A percentile compares a stretch with the other conserved stretches of the same genome.
phyloP scores from a whole-genome alignment of 345 rosid species.

The Heritiera littoralis region DNA sequence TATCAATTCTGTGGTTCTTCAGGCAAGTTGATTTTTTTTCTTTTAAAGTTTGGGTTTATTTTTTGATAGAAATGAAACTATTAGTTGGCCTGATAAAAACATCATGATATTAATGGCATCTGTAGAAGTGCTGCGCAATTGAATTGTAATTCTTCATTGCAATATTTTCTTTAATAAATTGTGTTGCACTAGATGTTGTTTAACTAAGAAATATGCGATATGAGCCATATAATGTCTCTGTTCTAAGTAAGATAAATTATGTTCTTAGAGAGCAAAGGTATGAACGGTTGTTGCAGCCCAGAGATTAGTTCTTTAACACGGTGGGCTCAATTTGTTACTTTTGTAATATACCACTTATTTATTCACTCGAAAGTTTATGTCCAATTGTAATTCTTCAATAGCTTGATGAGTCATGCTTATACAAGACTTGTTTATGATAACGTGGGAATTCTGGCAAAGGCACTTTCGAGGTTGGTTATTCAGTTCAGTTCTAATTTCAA shows the following conservation, averaged over 20 bases:
- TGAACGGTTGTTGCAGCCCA: background rate
- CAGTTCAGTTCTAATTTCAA: background rate
- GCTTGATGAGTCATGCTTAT: background rate
- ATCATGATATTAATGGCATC: background rate
- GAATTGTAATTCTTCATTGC: background rate
- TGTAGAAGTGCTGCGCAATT: background rate
- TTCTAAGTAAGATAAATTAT: background rate
- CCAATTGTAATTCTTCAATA: background rate
- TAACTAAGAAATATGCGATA: background rate
- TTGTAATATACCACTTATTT: background rate
- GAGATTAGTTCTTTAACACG: background rate
- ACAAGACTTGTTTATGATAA: background rate
- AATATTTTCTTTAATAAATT: background rate
- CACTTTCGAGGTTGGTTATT: background rate
- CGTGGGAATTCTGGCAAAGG: background rate
- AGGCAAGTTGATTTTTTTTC: constrained; percentile 49
- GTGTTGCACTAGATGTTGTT: background rate
- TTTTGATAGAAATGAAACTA: background rate
- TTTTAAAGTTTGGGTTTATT: background rate
- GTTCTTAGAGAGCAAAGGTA: background rate
- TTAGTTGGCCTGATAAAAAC: background rate
- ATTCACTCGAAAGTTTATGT: background rate
- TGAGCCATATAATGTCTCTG: background rate
- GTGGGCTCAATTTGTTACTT: background rate
- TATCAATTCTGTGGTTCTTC: constrained; percentile 91